These are phyloP conservation scores for Grifola frondosa DNA, from an alignment of 1,284 basidiomycete genomes.

Conservation along the genomic window DNA sequence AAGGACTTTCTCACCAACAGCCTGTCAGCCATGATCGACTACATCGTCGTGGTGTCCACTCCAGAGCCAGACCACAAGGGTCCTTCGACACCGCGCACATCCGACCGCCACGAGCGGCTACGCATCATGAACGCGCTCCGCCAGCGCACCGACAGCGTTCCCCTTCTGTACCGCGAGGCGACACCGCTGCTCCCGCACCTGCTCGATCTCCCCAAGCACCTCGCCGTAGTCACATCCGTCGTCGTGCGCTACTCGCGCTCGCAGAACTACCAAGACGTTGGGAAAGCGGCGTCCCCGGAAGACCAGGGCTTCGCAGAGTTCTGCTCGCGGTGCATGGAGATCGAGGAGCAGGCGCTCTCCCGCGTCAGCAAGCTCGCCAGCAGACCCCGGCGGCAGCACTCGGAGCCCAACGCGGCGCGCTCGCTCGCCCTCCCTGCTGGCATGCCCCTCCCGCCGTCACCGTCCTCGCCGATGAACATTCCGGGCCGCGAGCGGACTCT, in stretches of 20 bases:
- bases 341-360: slow-evolving; percentile 67
- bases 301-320: slow-evolving; percentile 26
- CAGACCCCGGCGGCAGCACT: slow-evolving; percentile 20
- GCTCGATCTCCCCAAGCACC: slow-evolving; percentile 69
- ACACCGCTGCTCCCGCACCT: slow-evolving; percentile 68
- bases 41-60: slow-evolving; percentile 68
- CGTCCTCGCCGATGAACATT: slow-evolving; percentile 17
- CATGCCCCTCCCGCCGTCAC: slow-evolving; percentile 18
- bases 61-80: slow-evolving; percentile 39
- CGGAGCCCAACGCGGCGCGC: slow-evolving; percentile 14
- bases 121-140: slow-evolving; percentile 55
- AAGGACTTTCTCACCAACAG: slow-evolving; percentile 64
- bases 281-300: slow-evolving; percentile 24
- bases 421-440: slow-evolving; percentile 15
- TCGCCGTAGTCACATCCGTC: slow-evolving; percentile 72
- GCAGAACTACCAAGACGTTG: slow-evolving; percentile 14
- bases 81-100: slow-evolving; percentile 28
- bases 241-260: slow-evolving; percentile 54
- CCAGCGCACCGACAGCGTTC: slow-evolving; percentile 51
- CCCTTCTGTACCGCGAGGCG: slow-evolving; percentile 62
- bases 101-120: slow-evolving; percentile 50
- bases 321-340: slow-evolving; percentile 57
- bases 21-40: slow-evolving; percentile 69
- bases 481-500: slow-evolving; percentile 19
- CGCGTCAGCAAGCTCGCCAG: slow-evolving; percentile 58